These are phyloP conservation scores for Chrysosporium queenslandicum DNA, from an alignment of 2,329 filamentous ascomycete genomes.

Conservation along the genomic window DNA sequence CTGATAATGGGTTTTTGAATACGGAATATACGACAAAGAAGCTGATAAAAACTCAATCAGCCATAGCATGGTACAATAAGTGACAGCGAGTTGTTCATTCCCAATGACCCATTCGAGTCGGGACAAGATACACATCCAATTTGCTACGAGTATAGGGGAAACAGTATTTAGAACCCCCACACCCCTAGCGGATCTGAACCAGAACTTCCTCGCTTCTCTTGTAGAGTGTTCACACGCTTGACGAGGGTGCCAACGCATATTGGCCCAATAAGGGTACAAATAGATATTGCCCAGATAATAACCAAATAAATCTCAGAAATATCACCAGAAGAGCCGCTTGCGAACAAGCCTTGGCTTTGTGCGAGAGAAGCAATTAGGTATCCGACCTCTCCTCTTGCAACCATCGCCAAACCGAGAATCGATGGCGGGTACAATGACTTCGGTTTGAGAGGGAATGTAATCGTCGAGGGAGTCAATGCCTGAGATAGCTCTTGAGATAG, in stretches of 20 bases:
- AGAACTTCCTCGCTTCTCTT: background rate
- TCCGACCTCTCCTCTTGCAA: slow-evolving; percentile 68
- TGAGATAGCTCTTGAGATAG: too few species aligned
- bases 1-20: too few species aligned
- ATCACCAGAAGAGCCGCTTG: slow-evolving; percentile 35
- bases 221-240: background rate
- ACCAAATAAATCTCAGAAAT: background rate
- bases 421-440: slow-evolving; percentile 52
- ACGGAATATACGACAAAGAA: too few species aligned
- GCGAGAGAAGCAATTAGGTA: slow-evolving; percentile 60
- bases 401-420: slow-evolving; percentile 61
- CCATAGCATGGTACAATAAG: too few species aligned
- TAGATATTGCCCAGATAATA: slow-evolving; percentile 1
- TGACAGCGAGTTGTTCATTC: too few species aligned
- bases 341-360: slow-evolving; percentile 22
- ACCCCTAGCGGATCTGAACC: background rate
- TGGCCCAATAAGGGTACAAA: slow-evolving; percentile 9
- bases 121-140: too few species aligned
- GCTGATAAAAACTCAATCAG: too few species aligned
- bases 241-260: background rate
- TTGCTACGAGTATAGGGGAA: too few species aligned
- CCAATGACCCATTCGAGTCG: too few species aligned
- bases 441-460: slow-evolving; percentile 25
- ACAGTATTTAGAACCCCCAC: background rate
- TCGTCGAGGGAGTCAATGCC: too few species aligned